phyloP scores from a whole-genome alignment of 768 basidiomycete genomes.

The Hygrocybe punicea region DNA sequence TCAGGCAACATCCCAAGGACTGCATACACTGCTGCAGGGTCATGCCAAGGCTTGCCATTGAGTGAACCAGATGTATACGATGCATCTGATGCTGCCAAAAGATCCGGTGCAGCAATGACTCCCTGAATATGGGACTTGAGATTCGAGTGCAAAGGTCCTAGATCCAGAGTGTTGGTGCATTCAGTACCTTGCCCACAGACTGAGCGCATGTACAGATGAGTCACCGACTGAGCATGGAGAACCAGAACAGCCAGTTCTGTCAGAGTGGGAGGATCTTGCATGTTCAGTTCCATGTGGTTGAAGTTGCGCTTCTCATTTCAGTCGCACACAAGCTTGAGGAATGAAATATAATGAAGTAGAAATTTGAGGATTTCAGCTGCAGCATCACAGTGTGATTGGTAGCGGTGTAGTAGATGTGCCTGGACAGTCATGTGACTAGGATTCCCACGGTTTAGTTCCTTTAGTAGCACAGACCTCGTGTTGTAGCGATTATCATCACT shows the following conservation, averaged over 20 bases:
- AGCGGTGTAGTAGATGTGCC: no score
- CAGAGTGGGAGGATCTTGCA: slow-evolving; percentile 23
- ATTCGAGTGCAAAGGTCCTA: slow-evolving; percentile 21
- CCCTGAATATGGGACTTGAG: slow-evolving; percentile 12
- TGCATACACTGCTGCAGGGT: no score
- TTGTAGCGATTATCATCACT: no score
- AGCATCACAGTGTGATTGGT: slow-evolving; percentile 31
- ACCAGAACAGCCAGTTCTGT: slow-evolving; percentile 28
- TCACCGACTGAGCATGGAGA: slow-evolving; percentile 21
- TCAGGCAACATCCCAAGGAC: no score
- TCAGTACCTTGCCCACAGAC: slow-evolving; percentile 13
- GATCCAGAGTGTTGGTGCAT: slow-evolving; percentile 22
- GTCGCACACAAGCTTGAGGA: slow-evolving; percentile 24
- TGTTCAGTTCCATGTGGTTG: slow-evolving; percentile 38
- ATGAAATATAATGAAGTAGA: slow-evolving; percentile 11
- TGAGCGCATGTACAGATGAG: slow-evolving; percentile 25
- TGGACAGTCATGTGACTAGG: no score
- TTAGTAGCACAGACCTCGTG: no score
- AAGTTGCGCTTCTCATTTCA: slow-evolving; percentile 25
- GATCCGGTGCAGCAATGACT: slow-evolving; percentile 9
- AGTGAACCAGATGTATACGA: no score
- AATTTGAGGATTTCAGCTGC: slow-evolving; percentile 21
- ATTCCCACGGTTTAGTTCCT: no score
- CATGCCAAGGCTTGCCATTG: no score
- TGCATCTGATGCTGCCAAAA: no score